Base-by-base conservation (phyloP, 768 basidiomycete genomes). In the Tricholoma matsutake region DNA sequence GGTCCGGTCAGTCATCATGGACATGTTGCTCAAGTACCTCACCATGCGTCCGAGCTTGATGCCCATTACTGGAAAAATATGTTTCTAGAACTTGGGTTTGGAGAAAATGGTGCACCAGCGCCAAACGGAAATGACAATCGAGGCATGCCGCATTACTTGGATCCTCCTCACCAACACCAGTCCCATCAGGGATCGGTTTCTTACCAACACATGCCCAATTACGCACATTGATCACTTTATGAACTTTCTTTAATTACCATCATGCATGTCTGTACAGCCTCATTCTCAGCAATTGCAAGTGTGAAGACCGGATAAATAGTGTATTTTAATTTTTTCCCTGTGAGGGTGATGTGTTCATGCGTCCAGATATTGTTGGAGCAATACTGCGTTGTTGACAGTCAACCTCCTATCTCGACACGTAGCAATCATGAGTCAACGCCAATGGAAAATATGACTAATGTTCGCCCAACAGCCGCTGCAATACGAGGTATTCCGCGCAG, bases 51-150 rank as follows among this genome's bases (percentile, higher is more conserved):
- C 5, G 84, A 86, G 64, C 77, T 80, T n/a, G 89, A 92, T 69
- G 81, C 82, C 10, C 78, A 83, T 57, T 92, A 92, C 71, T 90
- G 85, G 80, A 83, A 84, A 64, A 84, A 83, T 61, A 91, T 92
- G 88, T 84, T 89, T 64, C 73, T 86, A 49, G 88, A 91, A 64
- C 81, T 90, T 14, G 89, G 89, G 20, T 87, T 86, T 64, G 85
- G 85, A 18, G 85, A 80, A 43, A 76, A 77, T 57, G 73, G 67
- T 28, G 55, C 65, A 39, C 67, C 69, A 11, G 20, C 43, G 18
- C 63, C 68, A 34, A 54, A 64, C 9, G 61, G 62, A 25, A 66
- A 58, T 47, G 66, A 71, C 13, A 57, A 62, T 29, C 69, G 67
- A 51, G 61, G 62, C 20, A 61, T 70, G 45, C 62, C 66, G n/a